Base-by-base conservation (phyloP, 2,329 filamentous ascomycete genomes). In the Gaeumannomyces tritici region DNA sequence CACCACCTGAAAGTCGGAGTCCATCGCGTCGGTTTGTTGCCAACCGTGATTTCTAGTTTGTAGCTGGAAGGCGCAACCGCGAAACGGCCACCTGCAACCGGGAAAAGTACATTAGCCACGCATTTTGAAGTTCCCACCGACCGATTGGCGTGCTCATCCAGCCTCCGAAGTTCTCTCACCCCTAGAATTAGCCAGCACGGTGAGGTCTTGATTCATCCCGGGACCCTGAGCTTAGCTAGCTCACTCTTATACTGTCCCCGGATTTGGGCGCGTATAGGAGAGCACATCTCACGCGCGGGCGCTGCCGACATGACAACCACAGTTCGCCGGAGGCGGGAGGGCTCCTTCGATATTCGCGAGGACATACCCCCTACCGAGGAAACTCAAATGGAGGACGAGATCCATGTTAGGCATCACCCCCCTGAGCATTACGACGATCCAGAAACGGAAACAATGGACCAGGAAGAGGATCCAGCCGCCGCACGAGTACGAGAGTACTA, bases 281-380 rank as follows among this genome's bases (percentile, higher is more conserved):
- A 51, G 24, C 26, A 56, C 55, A 26, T 56, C 55, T 26, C 55
- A 7, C n/a, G 55, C 26, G 26, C 26, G 24, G 28, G 4, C 26
- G 8, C 55, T 28, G 15, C n/a, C 58, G 47, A 61, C 28, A 67
- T 68, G 66, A 62, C 65, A 1, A 54, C 66, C 4, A 61, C 64
- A 18, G 57, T 67, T 54, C 68, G 69, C 58, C 73, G 69, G 63
- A 68, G 66, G n/a, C 69, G 67, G 27, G 73, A 72, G 31, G 73
- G 78, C 27, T 68, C 72, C 18, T 81, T 82, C 65, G 73, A 75
- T 28, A 81, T 83, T 62, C 79, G 82, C 68, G 77, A 82, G 64
- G 80, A 83, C 73, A 73, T 70, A 11, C 70, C 71, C 1, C 75
- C 75, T 21, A 81, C 79, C 8, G 79, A 79, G 65, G 80, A 82